phyloP scores from a whole-genome alignment of 345 rosid species.

The Pugionium dolabratum region DNA sequence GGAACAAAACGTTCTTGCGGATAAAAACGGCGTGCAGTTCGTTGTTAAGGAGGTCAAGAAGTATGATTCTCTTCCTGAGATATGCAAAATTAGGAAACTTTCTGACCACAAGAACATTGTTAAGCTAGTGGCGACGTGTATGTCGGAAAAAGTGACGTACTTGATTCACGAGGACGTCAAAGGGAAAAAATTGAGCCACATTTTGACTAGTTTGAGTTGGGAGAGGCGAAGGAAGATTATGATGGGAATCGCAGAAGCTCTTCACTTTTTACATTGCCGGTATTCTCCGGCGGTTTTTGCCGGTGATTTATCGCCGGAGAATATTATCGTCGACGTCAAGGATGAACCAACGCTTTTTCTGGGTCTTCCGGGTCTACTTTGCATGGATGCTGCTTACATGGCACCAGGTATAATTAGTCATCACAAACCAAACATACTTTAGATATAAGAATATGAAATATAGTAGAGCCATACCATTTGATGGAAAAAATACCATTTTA shows the following conservation, averaged over 20 bases:
- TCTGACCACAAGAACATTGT: slow-evolving; percentile 61
- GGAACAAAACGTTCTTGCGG: slow-evolving; percentile 49
- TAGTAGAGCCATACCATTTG: no score
- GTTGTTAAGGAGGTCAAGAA: slow-evolving; percentile 50
- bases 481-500: no score
- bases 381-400: slow-evolving; percentile 43
- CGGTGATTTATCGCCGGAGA: slow-evolving; percentile 61
- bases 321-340: slow-evolving; percentile 51
- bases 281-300: slow-evolving; percentile 41
- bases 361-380: slow-evolving; percentile 42
- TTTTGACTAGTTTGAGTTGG: slow-evolving; percentile 57
- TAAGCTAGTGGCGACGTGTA: slow-evolving; percentile 52
- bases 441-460: no score
- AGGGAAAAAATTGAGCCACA: slow-evolving; percentile 54
- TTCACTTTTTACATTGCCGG: slow-evolving; percentile 55
- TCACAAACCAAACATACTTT: no score
- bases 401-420: slow-evolving; percentile 58
- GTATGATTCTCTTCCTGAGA: slow-evolving; percentile 44
- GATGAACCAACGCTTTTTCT: slow-evolving; percentile 55
- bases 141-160: slow-evolving; percentile 53
- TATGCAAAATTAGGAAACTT: slow-evolving; percentile 44
- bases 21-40: slow-evolving; percentile 42
- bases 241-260: slow-evolving; percentile 60
- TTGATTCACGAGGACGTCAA: slow-evolving; percentile 57
- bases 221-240: slow-evolving; percentile 60